Percentiles rank a stretch among this genome's conserved stretches.
Conservation (phyloP, 345 rosid species). For the Linum lewisii region DNA sequence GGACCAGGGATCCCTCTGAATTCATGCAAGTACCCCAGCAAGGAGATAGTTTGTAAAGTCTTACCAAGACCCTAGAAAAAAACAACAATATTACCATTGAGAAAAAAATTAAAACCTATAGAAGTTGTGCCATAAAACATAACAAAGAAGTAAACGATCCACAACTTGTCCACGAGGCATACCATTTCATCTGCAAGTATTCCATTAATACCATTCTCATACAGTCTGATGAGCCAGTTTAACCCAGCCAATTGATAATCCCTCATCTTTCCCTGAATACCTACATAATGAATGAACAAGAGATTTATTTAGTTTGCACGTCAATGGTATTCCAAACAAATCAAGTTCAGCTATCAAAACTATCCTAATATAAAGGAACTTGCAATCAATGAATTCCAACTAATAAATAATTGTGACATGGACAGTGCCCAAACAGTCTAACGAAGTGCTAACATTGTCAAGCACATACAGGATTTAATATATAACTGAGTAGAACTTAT, state of each 20-base stretch:
- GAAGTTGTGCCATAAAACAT: no score
- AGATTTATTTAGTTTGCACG: background rate
- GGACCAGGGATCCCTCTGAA: slow-evolving; percentile 96
- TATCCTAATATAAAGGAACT: no score
- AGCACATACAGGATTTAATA: background rate
- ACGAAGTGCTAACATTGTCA: background rate
- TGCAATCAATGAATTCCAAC: background rate
- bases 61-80: slow-evolving; percentile 81
- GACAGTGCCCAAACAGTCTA: background rate
- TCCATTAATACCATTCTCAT: slow-evolving; percentile 96
- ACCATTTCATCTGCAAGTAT: slow-evolving; percentile 99
- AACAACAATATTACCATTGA: background rate
- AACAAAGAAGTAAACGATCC: background rate
- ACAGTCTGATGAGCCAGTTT: slow-evolving; percentile 91
- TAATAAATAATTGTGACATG: background rate
- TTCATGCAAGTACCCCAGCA: slow-evolving; percentile 89
- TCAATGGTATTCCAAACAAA: background rate
- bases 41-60: slow-evolving; percentile 93
- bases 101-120: no score
- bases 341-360: background rate
- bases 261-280: slow-evolving; percentile 95
- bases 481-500: background rate
- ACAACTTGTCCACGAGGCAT: slow-evolving; percentile 4
- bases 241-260: slow-evolving; percentile 97
- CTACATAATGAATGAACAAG: slow-evolving; percentile 21